Evolutionary conservation across 1,284 basidiomycete genomes (phyloP), one percentile per base, ranked within the genome.

Genomic region (Termitomyces sp.): DNA sequence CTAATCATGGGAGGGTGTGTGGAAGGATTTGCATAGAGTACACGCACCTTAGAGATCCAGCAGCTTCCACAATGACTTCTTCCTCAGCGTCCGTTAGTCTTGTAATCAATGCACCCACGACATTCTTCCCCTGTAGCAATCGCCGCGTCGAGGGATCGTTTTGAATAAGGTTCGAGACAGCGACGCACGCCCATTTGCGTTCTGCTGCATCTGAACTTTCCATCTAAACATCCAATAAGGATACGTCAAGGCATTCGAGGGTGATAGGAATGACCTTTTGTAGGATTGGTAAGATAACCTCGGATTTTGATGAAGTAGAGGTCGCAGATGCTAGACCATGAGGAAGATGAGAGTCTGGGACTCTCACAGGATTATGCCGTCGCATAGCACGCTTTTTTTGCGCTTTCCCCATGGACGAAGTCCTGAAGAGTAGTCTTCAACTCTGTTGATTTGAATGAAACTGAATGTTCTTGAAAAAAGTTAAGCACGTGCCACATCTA

Each of bases 151-250:
- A 90, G 19, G 92, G 87, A 67, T 94, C 91, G 61, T 79, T 79
- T 67, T 93, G 88, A 57, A 95, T 94, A 54, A 96, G 74, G 68
- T 92, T 94, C 13, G 89, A 92, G 21, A 94, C 88, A 0, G 93
- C 92, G 30, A 93, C 91, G 66, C 93, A 95, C 5, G 93, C 92
- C 93, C 92, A 95, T 66, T 90, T 90, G 50, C 93, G 81, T 64
- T 96, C 93, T 2, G 80, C 72, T 9, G 81, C 76, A 61, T 94
- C 91, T 5, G 83, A 64, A 55, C 88, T 84, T 62, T 83, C 81
- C 76, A 92, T 82, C 89, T 92, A 65, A 44, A 42, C 47, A 48
- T 15, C 59, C 53, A 50, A 55, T 50, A 24, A 59, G 54, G 5
- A 58, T 45, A 44, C n/a, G 17, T 36, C 46, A 13, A 15, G 48